Conservation (phyloP, 2,329 filamentous ascomycete genomes). For the Penicillium expansum region DNA sequence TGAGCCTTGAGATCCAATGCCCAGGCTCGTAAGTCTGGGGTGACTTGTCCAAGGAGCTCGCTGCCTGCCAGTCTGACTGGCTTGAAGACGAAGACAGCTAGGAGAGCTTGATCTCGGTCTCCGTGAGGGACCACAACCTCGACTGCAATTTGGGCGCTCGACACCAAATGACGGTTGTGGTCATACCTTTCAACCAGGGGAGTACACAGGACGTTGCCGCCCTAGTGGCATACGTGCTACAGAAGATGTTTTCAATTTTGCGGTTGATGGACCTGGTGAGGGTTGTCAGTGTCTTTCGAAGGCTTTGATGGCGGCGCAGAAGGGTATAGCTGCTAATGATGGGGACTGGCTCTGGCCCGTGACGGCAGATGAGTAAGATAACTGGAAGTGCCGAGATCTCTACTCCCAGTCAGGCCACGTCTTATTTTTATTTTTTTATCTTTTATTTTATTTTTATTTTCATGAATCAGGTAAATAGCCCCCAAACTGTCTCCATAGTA, state of each 20-base stretch:
- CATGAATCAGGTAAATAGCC: not conserved
- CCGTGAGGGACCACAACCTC: too few relatives aligned
- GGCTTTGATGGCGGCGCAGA: not conserved
- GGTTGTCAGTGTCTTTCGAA: not conserved
- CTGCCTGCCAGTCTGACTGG: too few relatives aligned
- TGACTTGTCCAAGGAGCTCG: too few relatives aligned
- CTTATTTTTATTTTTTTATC: too few relatives aligned
- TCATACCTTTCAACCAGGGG: conserved; percentile 97
- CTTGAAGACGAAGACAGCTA: too few relatives aligned
- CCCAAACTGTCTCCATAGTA: too few relatives aligned
- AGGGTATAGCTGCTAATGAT: not conserved
- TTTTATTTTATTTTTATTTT: not conserved
- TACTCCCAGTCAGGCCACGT: not conserved
- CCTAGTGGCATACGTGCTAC: conserved; percentile 68
- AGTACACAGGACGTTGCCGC: conserved; percentile 97
- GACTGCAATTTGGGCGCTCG: too few relatives aligned
- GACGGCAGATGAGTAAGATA: not conserved
- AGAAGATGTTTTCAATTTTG: not conserved
- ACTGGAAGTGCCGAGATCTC: not conserved
- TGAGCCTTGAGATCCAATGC: too few relatives aligned
- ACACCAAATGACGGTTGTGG: conserved; percentile 58
- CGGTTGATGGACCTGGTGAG: not conserved
- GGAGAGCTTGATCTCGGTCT: too few relatives aligned
- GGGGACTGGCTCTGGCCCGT: not conserved
- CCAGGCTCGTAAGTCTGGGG: too few relatives aligned